Evolutionary conservation across 1,139 yeast genomes (phyloP).

Genomic region (Protomyces arabidopsidicola): DNA sequence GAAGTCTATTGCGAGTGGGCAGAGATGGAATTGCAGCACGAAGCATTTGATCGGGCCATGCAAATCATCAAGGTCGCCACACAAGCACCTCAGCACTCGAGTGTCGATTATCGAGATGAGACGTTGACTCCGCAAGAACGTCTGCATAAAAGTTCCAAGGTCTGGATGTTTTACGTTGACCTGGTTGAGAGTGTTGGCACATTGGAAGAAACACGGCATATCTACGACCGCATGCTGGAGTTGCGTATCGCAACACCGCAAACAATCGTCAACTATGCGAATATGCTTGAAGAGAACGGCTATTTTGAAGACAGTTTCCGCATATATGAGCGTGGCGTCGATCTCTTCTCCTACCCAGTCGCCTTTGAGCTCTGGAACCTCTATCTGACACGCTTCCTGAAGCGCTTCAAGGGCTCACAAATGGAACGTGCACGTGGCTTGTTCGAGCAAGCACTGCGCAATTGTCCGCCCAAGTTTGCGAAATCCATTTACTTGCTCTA

Average conservation of each 20-base stretch:
- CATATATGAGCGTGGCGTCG: conserved; percentile 64
- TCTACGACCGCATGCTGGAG: conserved; percentile 59
- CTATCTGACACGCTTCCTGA: conserved; percentile 55
- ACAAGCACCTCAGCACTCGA: conserved; percentile 42
- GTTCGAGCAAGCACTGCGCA: conserved; percentile 58
- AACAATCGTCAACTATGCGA: conserved; percentile 62
- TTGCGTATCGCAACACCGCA: conserved; percentile 67
- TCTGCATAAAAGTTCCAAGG: conserved; percentile 54
- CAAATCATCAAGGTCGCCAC: conserved; percentile 53
- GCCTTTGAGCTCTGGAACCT: conserved; percentile 70
- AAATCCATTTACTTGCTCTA: conserved; percentile 54
- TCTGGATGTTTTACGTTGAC: conserved; percentile 76
- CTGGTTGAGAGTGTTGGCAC: conserved; percentile 60
- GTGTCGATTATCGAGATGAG: conserved; percentile 45
- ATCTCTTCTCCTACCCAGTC: conserved; percentile 56
- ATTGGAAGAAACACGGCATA: conserved; percentile 43
- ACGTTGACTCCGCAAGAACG: conserved; percentile 54
- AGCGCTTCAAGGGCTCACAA: conserved; percentile 36
- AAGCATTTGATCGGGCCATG: conserved; percentile 52
- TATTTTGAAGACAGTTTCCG: conserved; percentile 53
- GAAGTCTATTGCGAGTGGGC: conserved; percentile 70
- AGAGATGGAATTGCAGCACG: conserved; percentile 52
- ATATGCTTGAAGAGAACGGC: conserved; percentile 51
- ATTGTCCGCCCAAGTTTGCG: conserved; percentile 49
- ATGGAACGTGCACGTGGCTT: conserved; percentile 66